phyloP scores from a whole-genome alignment of 352 stramenopile species.

The Globisporangium emineosum region DNA sequence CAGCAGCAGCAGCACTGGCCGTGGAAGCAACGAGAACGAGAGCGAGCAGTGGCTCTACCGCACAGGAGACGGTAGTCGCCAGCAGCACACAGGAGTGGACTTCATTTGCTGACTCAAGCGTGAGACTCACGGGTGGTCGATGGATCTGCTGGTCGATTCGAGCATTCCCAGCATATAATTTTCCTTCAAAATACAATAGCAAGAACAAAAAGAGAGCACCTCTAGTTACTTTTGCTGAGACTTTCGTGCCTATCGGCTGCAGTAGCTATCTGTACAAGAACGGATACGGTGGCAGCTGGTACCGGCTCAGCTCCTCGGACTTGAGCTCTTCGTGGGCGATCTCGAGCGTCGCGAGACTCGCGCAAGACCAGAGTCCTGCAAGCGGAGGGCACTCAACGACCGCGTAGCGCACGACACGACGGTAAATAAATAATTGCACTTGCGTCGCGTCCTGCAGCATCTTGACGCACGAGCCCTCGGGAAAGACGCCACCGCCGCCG shows the following conservation, averaged over 20 bases:
- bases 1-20: background rate
- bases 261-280: slow-evolving; percentile 17
- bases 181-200: background rate
- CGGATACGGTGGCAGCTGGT: slow-evolving; percentile 33
- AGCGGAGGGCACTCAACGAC: slow-evolving; percentile 27
- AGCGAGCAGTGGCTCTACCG: slow-evolving; percentile 3
- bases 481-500: slow-evolving; percentile 7
- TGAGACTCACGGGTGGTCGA: too few species aligned
- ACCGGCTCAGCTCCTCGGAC: slow-evolving; percentile 24
- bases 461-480: slow-evolving; percentile 22
- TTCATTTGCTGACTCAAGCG: slow-evolving; percentile 3
- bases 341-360: slow-evolving; percentile 23
- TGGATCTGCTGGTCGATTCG: too few species aligned
- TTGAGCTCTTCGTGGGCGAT: slow-evolving; percentile 15
- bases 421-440: slow-evolving; percentile 38
- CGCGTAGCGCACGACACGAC: slow-evolving; percentile 26
- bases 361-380: slow-evolving; percentile 22
- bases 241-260: background rate
- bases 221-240: background rate
- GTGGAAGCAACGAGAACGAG: background rate
- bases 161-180: background rate
- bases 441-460: slow-evolving; percentile 26
- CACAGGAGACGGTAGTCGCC: background rate
- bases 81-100: slow-evolving; percentile 9
- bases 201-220: background rate